phyloP scores from a whole-genome alignment of 352 stramenopile genomes.

The Phytophthora hybrid region DNA sequence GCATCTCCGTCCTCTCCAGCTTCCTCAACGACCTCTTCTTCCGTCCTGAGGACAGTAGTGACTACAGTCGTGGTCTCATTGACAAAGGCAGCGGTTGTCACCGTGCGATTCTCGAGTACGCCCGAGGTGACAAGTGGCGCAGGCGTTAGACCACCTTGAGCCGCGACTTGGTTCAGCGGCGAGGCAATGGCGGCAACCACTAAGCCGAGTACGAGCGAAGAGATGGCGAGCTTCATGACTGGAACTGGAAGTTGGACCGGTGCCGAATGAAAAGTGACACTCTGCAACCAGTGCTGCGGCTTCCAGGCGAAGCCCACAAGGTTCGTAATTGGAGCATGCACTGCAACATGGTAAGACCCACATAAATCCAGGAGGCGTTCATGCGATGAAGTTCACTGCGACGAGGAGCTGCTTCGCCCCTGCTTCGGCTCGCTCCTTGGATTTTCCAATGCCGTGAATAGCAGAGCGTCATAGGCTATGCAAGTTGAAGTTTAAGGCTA shows the following conservation, averaged over 20 bases:
- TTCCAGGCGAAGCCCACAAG: too few relatives aligned
- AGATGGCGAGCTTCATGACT: conserved; percentile 2
- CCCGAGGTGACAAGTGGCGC: not conserved
- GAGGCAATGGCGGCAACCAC: not conserved
- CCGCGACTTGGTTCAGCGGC: not conserved
- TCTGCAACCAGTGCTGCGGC: too few relatives aligned
- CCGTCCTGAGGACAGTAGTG: conserved; percentile 7
- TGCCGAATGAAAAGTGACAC: not conserved
- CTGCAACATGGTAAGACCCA: not conserved
- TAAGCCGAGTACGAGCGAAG: not conserved
- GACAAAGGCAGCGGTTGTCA: not conserved
- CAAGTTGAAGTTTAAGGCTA: not conserved
- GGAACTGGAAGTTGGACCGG: not conserved
- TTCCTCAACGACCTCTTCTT: conserved; percentile 1
- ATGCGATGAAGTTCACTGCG: not conserved
- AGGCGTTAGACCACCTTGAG: not conserved
- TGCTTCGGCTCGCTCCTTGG: not conserved
- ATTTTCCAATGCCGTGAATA: not conserved
- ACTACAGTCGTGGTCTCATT: conserved; percentile 11
- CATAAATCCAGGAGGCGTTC: not conserved
- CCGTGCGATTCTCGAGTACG: conserved; percentile 7
- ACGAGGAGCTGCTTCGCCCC: not conserved
- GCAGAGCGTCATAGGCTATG: not conserved
- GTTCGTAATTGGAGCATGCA: not conserved
- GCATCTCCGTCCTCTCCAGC: not conserved